Conservation (phyloP, 192 early-diverging fungal species). For the Dissophora globulifera region DNA sequence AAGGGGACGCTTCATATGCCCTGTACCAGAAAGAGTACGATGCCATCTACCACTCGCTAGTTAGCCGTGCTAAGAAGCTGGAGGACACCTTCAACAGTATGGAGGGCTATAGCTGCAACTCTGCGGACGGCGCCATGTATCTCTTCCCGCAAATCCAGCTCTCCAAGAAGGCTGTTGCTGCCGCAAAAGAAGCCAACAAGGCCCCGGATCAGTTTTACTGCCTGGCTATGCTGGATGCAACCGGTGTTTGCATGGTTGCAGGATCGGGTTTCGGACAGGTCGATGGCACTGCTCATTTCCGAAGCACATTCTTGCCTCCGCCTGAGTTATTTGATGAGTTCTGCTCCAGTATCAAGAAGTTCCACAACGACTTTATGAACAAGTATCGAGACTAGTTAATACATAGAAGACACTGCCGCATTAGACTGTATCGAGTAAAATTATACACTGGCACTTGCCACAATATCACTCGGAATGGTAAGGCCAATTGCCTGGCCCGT, state of each 20-base stretch:
- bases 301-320: slow-evolving; percentile 94
- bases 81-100: slow-evolving; percentile 81
- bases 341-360: slow-evolving; percentile 74
- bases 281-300: slow-evolving; percentile 92
- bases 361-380: slow-evolving; percentile 84
- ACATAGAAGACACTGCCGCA: background rate
- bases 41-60: slow-evolving; percentile 82
- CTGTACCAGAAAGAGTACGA: slow-evolving; percentile 77
- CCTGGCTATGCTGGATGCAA: slow-evolving; percentile 91
- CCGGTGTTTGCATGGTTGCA: slow-evolving; percentile 95
- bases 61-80: slow-evolving; percentile 78
- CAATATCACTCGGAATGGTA: slow-evolving; percentile 3
- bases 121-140: slow-evolving; percentile 96
- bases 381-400: slow-evolving; percentile 66
- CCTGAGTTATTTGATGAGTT: slow-evolving; percentile 94
- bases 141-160: slow-evolving; percentile 88
- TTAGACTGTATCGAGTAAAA: background rate
- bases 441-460: background rate
- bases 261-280: slow-evolving; percentile 95
- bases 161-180: slow-evolving; percentile 79
- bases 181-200: slow-evolving; percentile 72
- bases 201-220: slow-evolving; percentile 90
- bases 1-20: slow-evolving; percentile 80
- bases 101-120: slow-evolving; percentile 86
- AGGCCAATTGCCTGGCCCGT: slow-evolving; percentile 47